Evolutionary conservation across 2,329 filamentous ascomycete genomes (phyloP).

Genomic region (Blastomyces silverae): DNA sequence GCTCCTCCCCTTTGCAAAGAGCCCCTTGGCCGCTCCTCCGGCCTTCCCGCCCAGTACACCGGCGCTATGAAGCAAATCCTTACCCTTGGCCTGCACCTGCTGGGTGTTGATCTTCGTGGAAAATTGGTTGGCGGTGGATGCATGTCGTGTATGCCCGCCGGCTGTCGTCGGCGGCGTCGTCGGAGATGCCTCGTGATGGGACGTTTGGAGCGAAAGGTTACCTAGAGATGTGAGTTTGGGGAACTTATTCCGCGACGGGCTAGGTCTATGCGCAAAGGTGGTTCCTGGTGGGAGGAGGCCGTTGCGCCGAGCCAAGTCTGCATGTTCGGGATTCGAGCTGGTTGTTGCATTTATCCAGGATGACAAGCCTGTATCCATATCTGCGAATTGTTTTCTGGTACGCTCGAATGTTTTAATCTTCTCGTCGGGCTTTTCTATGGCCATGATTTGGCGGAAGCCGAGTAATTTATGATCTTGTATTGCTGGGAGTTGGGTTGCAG

Average conservation of each 20-base stretch:
- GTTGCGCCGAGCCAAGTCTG: constrained; percentile 38
- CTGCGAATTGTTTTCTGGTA: constrained; percentile 62
- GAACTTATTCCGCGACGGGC: constrained; percentile 35
- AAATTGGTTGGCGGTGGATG: constrained; percentile 32
- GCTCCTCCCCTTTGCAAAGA: constrained; percentile 84
- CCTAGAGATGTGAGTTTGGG: constrained; percentile 36
- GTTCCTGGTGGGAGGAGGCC: constrained; percentile 29
- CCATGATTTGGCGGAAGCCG: constrained; percentile 70
- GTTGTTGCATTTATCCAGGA: constrained; percentile 51
- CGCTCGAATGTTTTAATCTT: constrained; percentile 68
- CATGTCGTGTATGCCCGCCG: constrained; percentile 31
- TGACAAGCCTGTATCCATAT: constrained; percentile 66
- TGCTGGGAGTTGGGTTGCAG: constrained; percentile 17
- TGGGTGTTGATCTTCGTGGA: constrained; percentile 46
- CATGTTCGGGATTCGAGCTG: constrained; percentile 49
- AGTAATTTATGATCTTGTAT: constrained; percentile 41
- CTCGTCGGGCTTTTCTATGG: constrained; percentile 57
- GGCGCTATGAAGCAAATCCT: constrained; percentile 79
- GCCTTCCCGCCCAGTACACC: constrained; percentile 63
- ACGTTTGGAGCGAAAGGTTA: constrained; percentile 25
- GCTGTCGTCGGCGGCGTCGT: constrained; percentile 29
- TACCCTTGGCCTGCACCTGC: constrained; percentile 73
- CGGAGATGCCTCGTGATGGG: constrained; percentile 30
- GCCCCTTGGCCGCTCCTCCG: constrained; percentile 76
- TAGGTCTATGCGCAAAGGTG: constrained; percentile 25